Evolutionary conservation across 192 early-diverging fungal genomes (phyloP).

Genomic region (Coemansia sp.): DNA sequence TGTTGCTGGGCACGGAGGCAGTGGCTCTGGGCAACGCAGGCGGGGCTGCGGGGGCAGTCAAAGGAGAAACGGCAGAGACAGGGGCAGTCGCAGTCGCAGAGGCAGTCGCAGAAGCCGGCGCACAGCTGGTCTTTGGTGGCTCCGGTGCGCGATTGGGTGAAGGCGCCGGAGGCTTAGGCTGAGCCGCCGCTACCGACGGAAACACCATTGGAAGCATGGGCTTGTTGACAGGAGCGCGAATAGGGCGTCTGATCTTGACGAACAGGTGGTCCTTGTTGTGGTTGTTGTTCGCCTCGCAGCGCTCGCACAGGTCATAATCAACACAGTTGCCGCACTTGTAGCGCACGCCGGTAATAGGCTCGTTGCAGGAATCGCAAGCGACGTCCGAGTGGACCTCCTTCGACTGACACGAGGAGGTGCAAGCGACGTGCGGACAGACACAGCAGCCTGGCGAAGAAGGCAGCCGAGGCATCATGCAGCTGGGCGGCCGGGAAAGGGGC

Average conservation of each 20-base stretch:
- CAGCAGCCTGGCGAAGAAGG: slow-evolving; percentile 3
- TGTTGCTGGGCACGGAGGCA: neutral
- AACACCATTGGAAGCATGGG: slow-evolving; percentile 29
- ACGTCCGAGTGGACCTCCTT: slow-evolving; percentile 21
- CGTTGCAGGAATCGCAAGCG: slow-evolving; percentile 48
- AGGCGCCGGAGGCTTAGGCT: slow-evolving; percentile 55
- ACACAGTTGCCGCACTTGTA: slow-evolving; percentile 95
- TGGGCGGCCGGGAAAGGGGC: neutral
- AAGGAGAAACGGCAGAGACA: neutral
- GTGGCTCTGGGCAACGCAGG: neutral
- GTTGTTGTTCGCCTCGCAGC: slow-evolving; percentile 68
- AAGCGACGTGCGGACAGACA: neutral
- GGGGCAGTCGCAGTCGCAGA: neutral
- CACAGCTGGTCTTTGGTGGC: slow-evolving; percentile 10
- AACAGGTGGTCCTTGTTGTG: slow-evolving; percentile 83
- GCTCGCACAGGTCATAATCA: slow-evolving; percentile 92
- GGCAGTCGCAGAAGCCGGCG: neutral
- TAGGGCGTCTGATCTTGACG: slow-evolving; percentile 72
- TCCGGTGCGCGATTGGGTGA: neutral
- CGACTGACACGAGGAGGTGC: neutral
- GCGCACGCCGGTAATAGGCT: slow-evolving; percentile 78
- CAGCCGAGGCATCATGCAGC: slow-evolving; percentile 13
- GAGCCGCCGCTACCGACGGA: neutral
- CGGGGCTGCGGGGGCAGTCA: neutral
- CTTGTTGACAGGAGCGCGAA: slow-evolving; percentile 6